phyloP scores from a whole-genome alignment of 345 rosid genomes.

The Abelmoschus esculentus region DNA sequence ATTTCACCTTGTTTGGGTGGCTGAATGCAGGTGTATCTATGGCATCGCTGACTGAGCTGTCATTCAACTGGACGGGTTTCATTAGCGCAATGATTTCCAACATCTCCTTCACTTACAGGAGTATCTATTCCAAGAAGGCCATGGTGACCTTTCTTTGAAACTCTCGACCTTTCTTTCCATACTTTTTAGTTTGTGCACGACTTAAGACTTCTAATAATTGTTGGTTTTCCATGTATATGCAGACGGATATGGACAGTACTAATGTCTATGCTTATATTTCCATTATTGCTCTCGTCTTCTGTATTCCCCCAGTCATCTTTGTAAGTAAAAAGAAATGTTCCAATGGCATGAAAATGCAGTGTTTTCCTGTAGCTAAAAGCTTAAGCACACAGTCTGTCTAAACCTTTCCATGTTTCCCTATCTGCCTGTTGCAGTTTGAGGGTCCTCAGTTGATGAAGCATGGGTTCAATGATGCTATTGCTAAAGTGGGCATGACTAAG shows the following conservation, averaged over 20 bases:
- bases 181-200: not conserved
- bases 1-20: not conserved
- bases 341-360: not conserved
- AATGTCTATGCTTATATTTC: conserved; percentile 92
- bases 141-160: conserved; percentile 47
- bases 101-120: conserved; percentile 89
- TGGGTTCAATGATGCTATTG: conserved; percentile 72
- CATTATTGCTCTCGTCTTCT: conserved; percentile 80
- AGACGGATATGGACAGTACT: conserved; percentile 99
- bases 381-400: not conserved
- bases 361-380: not conserved
- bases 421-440: conserved; percentile 45
- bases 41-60: conserved; percentile 91
- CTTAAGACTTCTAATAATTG: not conserved
- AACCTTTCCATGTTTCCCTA: conserved; percentile 3
- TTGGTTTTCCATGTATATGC: conserved; percentile 23
- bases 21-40: conserved; percentile 59
- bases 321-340: conserved; percentile 35
- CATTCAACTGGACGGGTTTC: conserved; percentile 95
- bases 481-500: conserved; percentile 83
- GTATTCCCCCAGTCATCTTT: conserved; percentile 86
- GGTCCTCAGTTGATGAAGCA: conserved; percentile 77
- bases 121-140: conserved; percentile 95
- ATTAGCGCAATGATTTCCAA: conserved; percentile 98
- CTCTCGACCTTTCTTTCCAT: not conserved